Conservation (phyloP, 495 filamentous ascomycete species). For the Hyaloscypha finlandica region DNA sequence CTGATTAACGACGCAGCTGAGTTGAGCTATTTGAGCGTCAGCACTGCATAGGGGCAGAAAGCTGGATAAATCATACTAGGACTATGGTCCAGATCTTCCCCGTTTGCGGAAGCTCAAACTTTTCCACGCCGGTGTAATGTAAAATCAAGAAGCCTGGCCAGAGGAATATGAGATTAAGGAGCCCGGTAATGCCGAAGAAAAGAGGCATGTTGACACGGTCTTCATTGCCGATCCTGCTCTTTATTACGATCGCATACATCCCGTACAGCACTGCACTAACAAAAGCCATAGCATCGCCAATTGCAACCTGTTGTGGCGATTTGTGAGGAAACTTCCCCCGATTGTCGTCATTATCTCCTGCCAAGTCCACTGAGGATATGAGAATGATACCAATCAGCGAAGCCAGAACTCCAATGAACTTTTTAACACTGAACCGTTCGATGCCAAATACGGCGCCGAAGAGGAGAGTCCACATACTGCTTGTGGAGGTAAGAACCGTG, state of each 20-base stretch:
- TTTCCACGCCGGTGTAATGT: slow-evolving; percentile 75
- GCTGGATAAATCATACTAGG: slow-evolving; percentile 52
- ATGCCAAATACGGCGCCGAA: slow-evolving; percentile 76
- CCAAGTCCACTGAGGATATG: slow-evolving; percentile 82
- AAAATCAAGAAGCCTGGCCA: slow-evolving; percentile 87
- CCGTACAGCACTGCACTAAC: slow-evolving; percentile 88
- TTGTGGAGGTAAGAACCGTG: slow-evolving; percentile 94
- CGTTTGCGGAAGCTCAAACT: slow-evolving; percentile 74
- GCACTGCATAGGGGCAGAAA: background rate
- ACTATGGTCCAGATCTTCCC: slow-evolving; percentile 75
- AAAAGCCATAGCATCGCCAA: slow-evolving; percentile 67
- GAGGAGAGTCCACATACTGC: slow-evolving; percentile 91
- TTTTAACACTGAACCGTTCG: slow-evolving; percentile 80
- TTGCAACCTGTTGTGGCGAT: slow-evolving; percentile 60
- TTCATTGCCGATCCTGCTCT: slow-evolving; percentile 85
- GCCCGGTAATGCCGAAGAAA: slow-evolving; percentile 93
- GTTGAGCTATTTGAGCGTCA: slow-evolving; percentile 59
- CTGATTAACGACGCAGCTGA: slow-evolving; percentile 72
- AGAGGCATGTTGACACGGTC: slow-evolving; percentile 85
- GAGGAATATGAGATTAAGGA: slow-evolving; percentile 80
- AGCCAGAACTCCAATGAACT: slow-evolving; percentile 80
- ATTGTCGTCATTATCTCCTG: slow-evolving; percentile 62
- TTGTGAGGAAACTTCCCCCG: slow-evolving; percentile 82
- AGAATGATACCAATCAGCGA: slow-evolving; percentile 82
- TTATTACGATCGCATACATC: slow-evolving; percentile 91